Conservation (phyloP, 2,329 filamentous ascomycete species). For the Pestalotiopsis sp. region DNA sequence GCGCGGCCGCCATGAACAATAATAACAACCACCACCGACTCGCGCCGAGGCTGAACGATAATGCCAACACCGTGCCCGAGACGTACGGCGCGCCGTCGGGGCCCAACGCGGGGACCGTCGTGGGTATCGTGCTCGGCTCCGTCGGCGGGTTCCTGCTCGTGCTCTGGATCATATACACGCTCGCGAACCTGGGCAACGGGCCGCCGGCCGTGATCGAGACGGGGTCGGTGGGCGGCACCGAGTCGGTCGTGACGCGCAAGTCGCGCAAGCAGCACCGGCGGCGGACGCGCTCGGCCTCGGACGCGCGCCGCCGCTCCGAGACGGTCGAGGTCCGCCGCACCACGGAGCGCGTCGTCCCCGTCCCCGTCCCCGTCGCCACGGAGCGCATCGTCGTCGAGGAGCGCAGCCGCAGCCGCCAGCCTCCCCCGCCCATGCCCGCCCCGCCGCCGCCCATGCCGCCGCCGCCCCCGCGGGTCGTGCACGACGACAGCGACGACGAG, state of each 20-base stretch:
- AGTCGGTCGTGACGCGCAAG: conserved; percentile 32
- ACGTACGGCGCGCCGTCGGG: conserved; percentile 43
- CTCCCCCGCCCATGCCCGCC: not conserved
- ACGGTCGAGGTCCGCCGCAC: conserved; percentile 32
- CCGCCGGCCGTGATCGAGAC: conserved; percentile 40
- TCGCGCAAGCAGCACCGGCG: conserved; percentile 22
- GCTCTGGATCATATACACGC: conserved; percentile 31
- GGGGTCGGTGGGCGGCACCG: conserved; percentile 32
- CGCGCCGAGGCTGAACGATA: not conserved
- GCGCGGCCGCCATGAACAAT: not conserved
- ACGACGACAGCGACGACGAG: conserved; percentile 37
- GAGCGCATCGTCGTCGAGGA: conserved; percentile 36
- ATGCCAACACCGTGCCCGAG: conserved; percentile 34
- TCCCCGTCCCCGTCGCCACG: conserved; percentile 1
- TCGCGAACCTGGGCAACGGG: conserved; percentile 27
- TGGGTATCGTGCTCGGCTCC: conserved; percentile 39
- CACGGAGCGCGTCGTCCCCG: conserved; percentile 14
- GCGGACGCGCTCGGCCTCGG: conserved; percentile 16
- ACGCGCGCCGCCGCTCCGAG: conserved; percentile 23
- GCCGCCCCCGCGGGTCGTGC: conserved; percentile 29
- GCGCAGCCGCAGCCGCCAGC: conserved; percentile 9
- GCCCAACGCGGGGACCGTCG: conserved; percentile 36
- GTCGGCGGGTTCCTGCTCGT: conserved; percentile 43
- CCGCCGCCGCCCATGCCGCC: conserved; percentile 9
- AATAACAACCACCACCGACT: not conserved